phyloP scores from a whole-genome alignment of 2,329 filamentous ascomycete species.

The Fusarium musae region DNA sequence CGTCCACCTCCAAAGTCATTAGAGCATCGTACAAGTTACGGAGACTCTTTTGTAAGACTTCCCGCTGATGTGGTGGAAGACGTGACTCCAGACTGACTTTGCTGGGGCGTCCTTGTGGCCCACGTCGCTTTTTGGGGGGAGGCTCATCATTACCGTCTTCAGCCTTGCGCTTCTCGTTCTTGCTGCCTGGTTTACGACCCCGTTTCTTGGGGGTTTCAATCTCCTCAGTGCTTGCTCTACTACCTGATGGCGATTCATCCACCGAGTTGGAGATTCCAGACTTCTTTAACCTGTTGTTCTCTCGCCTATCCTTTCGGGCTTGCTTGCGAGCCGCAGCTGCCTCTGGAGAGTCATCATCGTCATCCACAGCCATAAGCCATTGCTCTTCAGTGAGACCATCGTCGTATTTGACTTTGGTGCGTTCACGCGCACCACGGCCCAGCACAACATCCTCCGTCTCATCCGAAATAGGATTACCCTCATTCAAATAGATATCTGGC shows the following conservation, averaged over 20 bases:
- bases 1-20: conserved; percentile 86
- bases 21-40: conserved; percentile 81
- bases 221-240: conserved; percentile 85
- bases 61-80: conserved; percentile 75
- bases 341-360: conserved; percentile 93
- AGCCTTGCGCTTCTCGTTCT: conserved; percentile 88
- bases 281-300: conserved; percentile 78
- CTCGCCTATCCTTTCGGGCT: conserved; percentile 82
- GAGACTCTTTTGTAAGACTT: conserved; percentile 81
- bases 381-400: conserved; percentile 98
- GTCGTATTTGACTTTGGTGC: conserved; percentile 94
- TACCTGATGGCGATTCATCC: conserved; percentile 81
- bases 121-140: conserved; percentile 80
- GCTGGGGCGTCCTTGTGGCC: conserved; percentile 76
- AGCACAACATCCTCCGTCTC: conserved; percentile 79
- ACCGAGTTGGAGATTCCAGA: conserved; percentile 45
- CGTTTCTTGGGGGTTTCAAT: conserved; percentile 82
- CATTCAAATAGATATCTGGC: conserved; percentile 91
- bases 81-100: conserved; percentile 60
- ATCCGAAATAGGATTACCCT: conserved; percentile 83
- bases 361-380: conserved; percentile 97
- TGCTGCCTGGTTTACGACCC: conserved; percentile 79
- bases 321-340: conserved; percentile 92
- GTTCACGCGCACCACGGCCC: conserved; percentile 93
- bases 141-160: conserved; percentile 81